phyloP scores from a whole-genome alignment of 306 rosid genomes.

The Inga laurina region DNA sequence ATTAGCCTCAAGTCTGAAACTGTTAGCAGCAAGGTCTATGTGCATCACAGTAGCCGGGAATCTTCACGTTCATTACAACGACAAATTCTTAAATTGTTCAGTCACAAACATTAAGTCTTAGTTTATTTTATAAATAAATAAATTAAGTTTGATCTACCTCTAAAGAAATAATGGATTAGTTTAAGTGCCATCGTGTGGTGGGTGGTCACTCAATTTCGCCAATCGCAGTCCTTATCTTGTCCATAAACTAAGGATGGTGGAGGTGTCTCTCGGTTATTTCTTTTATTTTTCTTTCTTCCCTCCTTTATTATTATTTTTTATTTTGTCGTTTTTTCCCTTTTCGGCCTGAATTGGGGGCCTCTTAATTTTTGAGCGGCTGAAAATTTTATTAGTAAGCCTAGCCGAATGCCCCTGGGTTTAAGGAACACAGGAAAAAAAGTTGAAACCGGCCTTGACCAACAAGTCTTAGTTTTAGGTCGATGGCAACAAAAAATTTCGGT shows the following conservation, averaged over 20 bases:
- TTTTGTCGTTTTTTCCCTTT: not conserved
- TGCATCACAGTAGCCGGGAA: conserved; percentile 2
- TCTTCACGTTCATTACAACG: conserved; percentile 21
- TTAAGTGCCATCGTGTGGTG: not conserved
- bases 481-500: too few relatives aligned
- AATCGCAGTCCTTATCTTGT: conserved; percentile 27
- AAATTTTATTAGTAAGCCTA: not conserved
- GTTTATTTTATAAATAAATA: not conserved
- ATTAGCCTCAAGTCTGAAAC: not conserved
- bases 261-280: not conserved
- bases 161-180: not conserved
- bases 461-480: not conserved
- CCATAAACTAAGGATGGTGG: not conserved
- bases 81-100: not conserved
- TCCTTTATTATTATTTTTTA: not conserved
- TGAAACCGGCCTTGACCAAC: conserved; percentile 23
- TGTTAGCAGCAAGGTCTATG: not conserved
- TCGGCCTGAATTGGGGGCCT: not conserved
- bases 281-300: too few relatives aligned
- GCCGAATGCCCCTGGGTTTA: conserved; percentile 33
- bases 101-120: not conserved
- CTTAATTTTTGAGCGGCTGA: not conserved
- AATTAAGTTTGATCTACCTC: not conserved
- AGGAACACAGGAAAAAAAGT: conserved; percentile 18
- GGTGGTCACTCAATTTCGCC: conserved; percentile 17